Evolutionary conservation across 2,329 filamentous ascomycete species (phyloP).

Genomic region (Bimuria novae-zelandiae): DNA sequence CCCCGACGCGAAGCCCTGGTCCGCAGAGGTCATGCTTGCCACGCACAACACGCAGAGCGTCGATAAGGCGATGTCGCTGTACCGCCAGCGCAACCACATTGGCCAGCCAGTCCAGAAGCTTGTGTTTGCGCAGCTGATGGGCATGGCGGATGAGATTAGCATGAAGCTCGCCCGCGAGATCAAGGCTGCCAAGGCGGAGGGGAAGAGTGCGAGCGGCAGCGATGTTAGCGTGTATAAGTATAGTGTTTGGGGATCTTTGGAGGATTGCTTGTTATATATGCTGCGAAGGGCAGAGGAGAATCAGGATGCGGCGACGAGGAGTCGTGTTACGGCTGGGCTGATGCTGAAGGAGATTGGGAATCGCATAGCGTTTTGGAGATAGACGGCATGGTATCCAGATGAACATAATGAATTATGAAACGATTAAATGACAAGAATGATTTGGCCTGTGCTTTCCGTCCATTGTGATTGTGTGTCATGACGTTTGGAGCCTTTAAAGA

Average conservation of each 20-base stretch:
- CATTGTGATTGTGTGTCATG: too few relatives aligned
- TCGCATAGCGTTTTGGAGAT: slow-evolving; percentile 5
- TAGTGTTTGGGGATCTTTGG: slow-evolving; percentile 4
- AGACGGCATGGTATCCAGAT: neutral
- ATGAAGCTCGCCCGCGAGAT: slow-evolving; percentile 4
- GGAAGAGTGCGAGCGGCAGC: neutral
- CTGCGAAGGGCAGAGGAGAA: slow-evolving; percentile 7
- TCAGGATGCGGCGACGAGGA: slow-evolving; percentile 5
- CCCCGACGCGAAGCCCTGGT: neutral
- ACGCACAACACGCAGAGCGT: slow-evolving; percentile 7
- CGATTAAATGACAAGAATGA: neutral
- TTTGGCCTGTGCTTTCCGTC: too few relatives aligned
- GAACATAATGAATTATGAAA: neutral
- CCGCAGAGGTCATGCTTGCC: slow-evolving; percentile 7
- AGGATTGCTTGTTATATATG: slow-evolving; percentile 8
- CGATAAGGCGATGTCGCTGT: slow-evolving; percentile 3
- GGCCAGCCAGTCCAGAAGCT: slow-evolving; percentile 7
- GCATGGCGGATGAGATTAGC: slow-evolving; percentile 7
- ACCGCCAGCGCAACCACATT: neutral
- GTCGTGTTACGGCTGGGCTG: neutral
- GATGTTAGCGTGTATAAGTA: slow-evolving; percentile 8
- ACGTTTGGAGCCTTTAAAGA: too few relatives aligned
- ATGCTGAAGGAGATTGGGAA: slow-evolving; percentile 7
- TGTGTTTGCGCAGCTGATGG: slow-evolving; percentile 8
- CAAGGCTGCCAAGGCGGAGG: neutral